Base-by-base conservation (phyloP, 768 basidiomycete species). In the Trametes villosa region DNA sequence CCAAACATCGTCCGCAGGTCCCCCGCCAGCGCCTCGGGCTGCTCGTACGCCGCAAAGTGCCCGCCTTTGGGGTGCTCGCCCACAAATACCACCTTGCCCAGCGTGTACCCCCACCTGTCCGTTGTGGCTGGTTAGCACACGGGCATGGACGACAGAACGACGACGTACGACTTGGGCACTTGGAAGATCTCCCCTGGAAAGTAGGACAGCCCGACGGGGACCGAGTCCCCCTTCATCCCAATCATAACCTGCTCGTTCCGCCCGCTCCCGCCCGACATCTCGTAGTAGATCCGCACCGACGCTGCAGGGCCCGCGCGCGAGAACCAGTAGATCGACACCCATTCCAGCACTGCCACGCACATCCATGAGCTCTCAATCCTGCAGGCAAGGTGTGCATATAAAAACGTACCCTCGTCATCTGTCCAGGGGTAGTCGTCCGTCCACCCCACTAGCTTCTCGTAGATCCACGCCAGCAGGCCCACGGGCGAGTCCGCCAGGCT, bases 241-340 rank as follows among this genome's bases (percentile, higher is more conserved):
- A 15, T 34, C 48, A 30, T 17, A 20, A 17, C 24, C 33, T 40
- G 34, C 11, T 20, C 30, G 15, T 80, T 80, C 46, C 24, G 24
- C 45, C 63, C 44, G 44, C 46, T 42, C 17, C 58, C 33, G 9
- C 64, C 34, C 0, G 33, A 26, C 11, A 67, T 46, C 52, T 76
- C 75, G 46, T 70, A 73, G 62, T 76, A 76, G 33, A 76, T 73
- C 5, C 75, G 42, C 3, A 70, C 33, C 0, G 72, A 68, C 4
- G 72, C 69, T 0, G 72, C 70, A 12, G 75, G 74, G 1, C 75
- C 75, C 0, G 66, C 65, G 8, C 69, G 66, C 8, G 75, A 75
- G 65, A 75, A 76, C 72, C 72, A 73, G 62, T 72, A 75, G 29
- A 76, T 62, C 1, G 75, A 76, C 9, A 77, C 62, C 75, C 75